phyloP scores from a whole-genome alignment of 2,329 filamentous ascomycete species.

The Hymenoscyphus fructigenus region DNA sequence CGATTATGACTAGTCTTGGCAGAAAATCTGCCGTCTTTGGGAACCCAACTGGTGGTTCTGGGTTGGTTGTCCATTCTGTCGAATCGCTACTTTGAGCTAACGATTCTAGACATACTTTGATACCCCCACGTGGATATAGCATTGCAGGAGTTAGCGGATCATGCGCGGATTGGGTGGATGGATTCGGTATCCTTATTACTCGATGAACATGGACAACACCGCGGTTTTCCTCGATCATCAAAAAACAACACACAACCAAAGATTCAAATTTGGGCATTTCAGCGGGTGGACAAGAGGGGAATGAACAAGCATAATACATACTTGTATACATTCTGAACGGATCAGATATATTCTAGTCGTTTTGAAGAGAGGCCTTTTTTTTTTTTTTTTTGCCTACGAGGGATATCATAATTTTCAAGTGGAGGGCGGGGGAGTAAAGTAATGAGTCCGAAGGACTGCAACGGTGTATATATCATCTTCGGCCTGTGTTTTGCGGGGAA shows the following conservation, averaged over 20 bases:
- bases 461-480: neutral
- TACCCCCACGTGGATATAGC: slow-evolving; percentile 84
- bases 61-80: slow-evolving; percentile 57
- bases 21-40: slow-evolving; percentile 83
- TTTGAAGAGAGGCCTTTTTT: neutral
- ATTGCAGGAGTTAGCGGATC: slow-evolving; percentile 87
- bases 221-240: neutral
- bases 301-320: neutral
- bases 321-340: neutral
- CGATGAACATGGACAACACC: slow-evolving; percentile 45
- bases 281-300: neutral
- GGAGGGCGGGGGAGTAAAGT: neutral
- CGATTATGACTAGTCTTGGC: slow-evolving; percentile 87
- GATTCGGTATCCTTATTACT: slow-evolving; percentile 78
- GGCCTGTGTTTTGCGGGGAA: neutral
- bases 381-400: neutral
- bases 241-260: neutral
- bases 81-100: slow-evolving; percentile 25
- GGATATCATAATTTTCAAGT: neutral
- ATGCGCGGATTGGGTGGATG: slow-evolving; percentile 78
- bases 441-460: neutral
- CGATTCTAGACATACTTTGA: slow-evolving; percentile 70
- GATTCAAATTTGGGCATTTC: neutral
- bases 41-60: slow-evolving; percentile 74
- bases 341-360: neutral